Conservation (phyloP, 2,329 filamentous ascomycete genomes). For the Ilyonectria robusta region DNA sequence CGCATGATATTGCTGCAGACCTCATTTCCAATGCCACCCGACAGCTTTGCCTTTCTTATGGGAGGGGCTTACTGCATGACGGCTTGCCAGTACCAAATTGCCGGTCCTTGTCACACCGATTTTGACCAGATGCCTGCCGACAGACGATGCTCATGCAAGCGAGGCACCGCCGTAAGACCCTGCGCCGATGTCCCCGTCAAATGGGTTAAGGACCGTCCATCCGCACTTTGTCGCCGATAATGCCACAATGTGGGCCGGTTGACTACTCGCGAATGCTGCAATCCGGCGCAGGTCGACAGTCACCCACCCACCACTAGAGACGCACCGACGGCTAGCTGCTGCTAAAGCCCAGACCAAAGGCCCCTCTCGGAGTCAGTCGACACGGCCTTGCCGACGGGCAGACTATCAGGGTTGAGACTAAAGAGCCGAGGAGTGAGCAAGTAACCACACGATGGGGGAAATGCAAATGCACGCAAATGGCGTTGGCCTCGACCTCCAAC, state of each 20-base stretch:
- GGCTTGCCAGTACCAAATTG: conserved; percentile 17
- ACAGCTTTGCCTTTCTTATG: neutral
- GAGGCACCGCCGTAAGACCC: conserved; percentile 12
- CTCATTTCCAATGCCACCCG: neutral
- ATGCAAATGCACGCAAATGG: neutral
- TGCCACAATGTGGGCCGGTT: conserved; percentile 19
- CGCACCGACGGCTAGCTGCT: conserved; percentile 29
- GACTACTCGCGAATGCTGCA: conserved; percentile 14
- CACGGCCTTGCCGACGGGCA: neutral
- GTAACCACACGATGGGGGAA: neutral
- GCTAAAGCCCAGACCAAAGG: conserved; percentile 13
- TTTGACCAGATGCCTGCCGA: conserved; percentile 22
- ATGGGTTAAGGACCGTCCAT: conserved; percentile 20
- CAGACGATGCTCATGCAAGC: conserved; percentile 26
- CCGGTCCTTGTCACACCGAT: conserved; percentile 25
- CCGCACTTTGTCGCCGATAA: conserved; percentile 28
- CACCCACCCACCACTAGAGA: conserved; percentile 29
- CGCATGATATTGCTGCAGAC: neutral
- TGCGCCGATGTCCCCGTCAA: conserved; percentile 26
- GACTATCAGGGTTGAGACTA: conserved; percentile 11
- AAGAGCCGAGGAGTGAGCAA: neutral
- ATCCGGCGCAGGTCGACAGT: conserved; percentile 10
- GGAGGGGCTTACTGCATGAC: conserved; percentile 3
- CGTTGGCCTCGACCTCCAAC: neutral
- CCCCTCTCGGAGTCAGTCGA: conserved; percentile 23